Evolutionary conservation across 2,329 filamentous ascomycete species (phyloP), one percentile per base, ranked within the genome.

Genomic region (Calcarisporium arbuscula): DNA sequence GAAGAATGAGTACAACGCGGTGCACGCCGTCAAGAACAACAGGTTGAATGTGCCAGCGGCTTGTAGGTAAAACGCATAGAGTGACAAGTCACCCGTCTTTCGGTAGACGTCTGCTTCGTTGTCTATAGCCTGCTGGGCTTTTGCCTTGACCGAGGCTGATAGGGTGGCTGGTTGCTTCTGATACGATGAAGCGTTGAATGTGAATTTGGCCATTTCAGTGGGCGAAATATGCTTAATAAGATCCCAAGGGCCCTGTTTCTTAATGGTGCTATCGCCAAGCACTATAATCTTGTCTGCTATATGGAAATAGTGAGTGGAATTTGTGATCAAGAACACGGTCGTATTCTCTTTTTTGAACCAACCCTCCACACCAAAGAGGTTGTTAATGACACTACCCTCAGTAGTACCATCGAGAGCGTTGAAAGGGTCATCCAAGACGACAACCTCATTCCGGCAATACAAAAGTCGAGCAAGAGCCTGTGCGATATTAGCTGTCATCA

Each of bases 221-320:
- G 34, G 3, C 2, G 26, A 17, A 6, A 19, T 20, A 4, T 28
- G 12, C n/a, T 12, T 29, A 19, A 17, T 23, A 15, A 8, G 17
- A 16, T 28, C 29, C 50, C 64, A 68, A 8, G 39, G 40, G 2
- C 66, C 65, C 41, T 64, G 59, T 18, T 65, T 56, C 8, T 45
- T 38, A 6, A 69, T 54, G 1, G 42, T 47, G 3, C 53, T 52
- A 29, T 54, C 29, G 27, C 55, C 52, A 2, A 71, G 53, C 4
- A 64, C 47, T 12, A 70, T 41, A 9, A 71, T 48, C 6, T 64
- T 50, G 43, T 70, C 63, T 8, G 59, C 61, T 5, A 62, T 40
- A 15, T 55, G 47, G 10, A 69, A 61, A 33, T 61, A 52, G 19
- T 57, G 49, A 4, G 52, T 56, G 52, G 17, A 51, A n/a, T 57